Base-by-base conservation (phyloP, 805 yeast species). In the Kodamaea nitidulidarum region DNA sequence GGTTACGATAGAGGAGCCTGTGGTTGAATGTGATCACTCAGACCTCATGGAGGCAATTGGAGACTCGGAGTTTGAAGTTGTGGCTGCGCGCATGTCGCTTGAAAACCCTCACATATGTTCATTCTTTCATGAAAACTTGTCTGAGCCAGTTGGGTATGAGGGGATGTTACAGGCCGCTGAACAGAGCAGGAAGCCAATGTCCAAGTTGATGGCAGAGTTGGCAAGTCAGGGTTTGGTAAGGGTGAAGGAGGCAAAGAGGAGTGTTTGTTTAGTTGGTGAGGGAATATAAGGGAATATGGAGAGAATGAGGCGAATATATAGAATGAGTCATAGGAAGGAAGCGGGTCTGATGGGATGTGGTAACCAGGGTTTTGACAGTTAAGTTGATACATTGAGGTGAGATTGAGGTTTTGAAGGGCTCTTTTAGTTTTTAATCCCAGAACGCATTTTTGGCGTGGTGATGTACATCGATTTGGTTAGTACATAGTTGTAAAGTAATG, bases 1-100 rank as follows among this genome's bases (percentile, higher is more conserved):
- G 8, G 47, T 67, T 8, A 57, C 67, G 7, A 60, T 67, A 2
- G 70, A 64, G 40, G 43, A 46, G 3, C 53, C 58, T 10, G 49
- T 58, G 11, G 34, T 58, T 6, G 39, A 44, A 4, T 43, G 50
- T 6, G 46, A 55, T 33, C 70, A 65, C 46, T 28, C 41, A 1
- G 44, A 36, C 11, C 43, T 66, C 1, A 38, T 65, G 8, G 44
- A 51, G 3, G 15, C 48, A 10, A 29, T 64, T 9, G 58, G 52
- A n/a, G 24, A 38, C 4, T 37, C 54, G 6, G 55, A 49, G 6
- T 55, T 62, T 33, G 59, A 61, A 24, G 40, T 63, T 12, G 43
- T 57, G 15, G 67, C 60, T 1, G 63, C 52, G 9, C 37, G 63
- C 7, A 16, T 60, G 7, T 47, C 58, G 3, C 44, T 54, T 12